Conservation (phyloP, 148 eudicot genomes). For the Cornus florida region DNA sequence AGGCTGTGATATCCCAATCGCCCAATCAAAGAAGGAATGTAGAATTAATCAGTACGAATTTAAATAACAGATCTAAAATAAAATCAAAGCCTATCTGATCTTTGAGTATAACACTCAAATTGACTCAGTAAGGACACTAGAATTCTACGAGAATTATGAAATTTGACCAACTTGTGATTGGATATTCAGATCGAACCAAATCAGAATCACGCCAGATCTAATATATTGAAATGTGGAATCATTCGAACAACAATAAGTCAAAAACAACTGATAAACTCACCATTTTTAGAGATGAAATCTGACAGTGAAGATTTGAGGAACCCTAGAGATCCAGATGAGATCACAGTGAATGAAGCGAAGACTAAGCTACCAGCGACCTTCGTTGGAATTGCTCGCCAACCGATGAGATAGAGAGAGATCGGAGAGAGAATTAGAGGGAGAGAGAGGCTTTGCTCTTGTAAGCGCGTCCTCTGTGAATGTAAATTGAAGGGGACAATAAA, state of each 20-base stretch:
- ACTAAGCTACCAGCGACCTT: slow-evolving; percentile 1
- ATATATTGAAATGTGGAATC: neutral
- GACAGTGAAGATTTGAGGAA: neutral
- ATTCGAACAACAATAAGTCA: neutral
- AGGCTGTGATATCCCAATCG: slow-evolving; percentile 48
- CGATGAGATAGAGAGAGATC: neutral
- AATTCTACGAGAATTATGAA: neutral
- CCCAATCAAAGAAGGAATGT: slow-evolving; percentile 21
- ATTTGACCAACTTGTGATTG: neutral
- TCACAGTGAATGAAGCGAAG: neutral
- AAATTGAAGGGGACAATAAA: neutral
- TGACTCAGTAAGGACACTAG: neutral
- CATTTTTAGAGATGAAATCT: slow-evolving; percentile 29
- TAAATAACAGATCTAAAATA: slow-evolving; percentile 31
- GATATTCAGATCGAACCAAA: slow-evolving; percentile 20
- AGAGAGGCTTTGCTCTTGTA: neutral
- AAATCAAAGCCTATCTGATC: neutral
- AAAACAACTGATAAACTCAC: slow-evolving; percentile 19
- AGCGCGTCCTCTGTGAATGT: neutral
- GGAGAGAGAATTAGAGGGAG: neutral
- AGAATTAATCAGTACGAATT: slow-evolving; percentile 15
- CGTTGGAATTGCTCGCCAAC: neutral
- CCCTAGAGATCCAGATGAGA: slow-evolving; percentile 16
- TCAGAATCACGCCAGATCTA: slow-evolving; percentile 36
- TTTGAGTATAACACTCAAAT: neutral